Evolutionary conservation across 805 yeast species (phyloP).

Genomic region (Tanozyma kutaoensis): DNA sequence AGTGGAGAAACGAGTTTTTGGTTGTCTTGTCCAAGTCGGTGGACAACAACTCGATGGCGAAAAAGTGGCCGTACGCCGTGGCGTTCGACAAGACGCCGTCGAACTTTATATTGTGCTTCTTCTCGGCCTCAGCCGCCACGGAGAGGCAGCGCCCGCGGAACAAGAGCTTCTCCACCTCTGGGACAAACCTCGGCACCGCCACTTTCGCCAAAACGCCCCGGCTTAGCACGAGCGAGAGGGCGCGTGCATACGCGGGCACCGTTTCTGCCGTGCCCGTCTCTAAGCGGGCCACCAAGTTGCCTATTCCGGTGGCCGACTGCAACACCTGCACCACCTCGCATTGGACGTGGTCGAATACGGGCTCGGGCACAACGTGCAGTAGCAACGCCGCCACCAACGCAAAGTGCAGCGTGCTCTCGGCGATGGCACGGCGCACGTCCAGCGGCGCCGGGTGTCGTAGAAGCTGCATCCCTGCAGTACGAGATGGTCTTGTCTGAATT

Average conservation of each 20-base stretch:
- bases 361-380: constrained; percentile 20
- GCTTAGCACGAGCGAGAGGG: constrained; percentile 3
- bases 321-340: constrained; percentile 6
- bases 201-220: neutral
- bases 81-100: constrained; percentile 3
- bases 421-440: too few relatives aligned
- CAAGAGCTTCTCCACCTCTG: constrained; percentile 24
- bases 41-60: constrained; percentile 8
- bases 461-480: too few relatives aligned
- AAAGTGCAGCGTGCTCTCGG: too few relatives aligned
- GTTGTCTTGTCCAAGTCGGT: constrained; percentile 1
- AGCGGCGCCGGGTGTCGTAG: too few relatives aligned
- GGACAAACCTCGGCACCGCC: constrained; percentile 1
- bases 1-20: constrained; percentile 8
- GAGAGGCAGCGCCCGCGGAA: constrained; percentile 19
- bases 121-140: constrained; percentile 12
- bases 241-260: neutral
- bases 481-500: too few relatives aligned
- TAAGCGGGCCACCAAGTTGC: constrained; percentile 12
- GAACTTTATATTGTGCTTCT: constrained; percentile 3
- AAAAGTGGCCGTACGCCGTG: constrained; percentile 9
- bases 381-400: constrained; percentile 13
- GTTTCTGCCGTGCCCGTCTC: constrained; percentile 2
- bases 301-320: constrained; percentile 15
- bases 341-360: constrained; percentile 6